Conservation (phyloP, 805 yeast species). For the Candida argentea region DNA sequence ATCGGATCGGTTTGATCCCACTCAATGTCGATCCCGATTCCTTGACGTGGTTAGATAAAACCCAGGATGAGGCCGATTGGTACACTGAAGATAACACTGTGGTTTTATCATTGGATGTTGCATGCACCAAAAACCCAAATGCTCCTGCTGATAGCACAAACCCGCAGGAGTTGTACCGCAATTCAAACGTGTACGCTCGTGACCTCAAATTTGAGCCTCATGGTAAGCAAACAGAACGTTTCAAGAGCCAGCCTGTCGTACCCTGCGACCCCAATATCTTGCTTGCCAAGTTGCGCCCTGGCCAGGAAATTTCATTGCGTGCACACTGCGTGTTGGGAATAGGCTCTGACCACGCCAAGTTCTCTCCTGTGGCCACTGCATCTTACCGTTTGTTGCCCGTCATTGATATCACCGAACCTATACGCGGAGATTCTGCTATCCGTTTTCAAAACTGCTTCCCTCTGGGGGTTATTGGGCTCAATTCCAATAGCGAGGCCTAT, state of each 20-base stretch:
- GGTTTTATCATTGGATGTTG: constrained; percentile 69
- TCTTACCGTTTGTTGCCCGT: constrained; percentile 88
- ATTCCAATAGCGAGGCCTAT: constrained; percentile 56
- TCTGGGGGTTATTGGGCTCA: constrained; percentile 78
- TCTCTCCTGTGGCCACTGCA: constrained; percentile 95
- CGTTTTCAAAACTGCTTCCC: constrained; percentile 88
- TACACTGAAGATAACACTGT: constrained; percentile 86
- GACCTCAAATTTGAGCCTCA: constrained; percentile 88
- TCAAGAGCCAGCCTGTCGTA: constrained; percentile 55
- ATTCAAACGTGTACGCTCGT: constrained; percentile 79
- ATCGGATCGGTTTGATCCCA: constrained; percentile 89
- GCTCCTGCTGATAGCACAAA: constrained; percentile 71
- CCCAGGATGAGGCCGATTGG: constrained; percentile 50
- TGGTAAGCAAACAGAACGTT: constrained; percentile 70
- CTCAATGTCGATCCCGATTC: constrained; percentile 84
- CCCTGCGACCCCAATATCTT: constrained; percentile 85
- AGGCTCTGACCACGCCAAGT: constrained; percentile 95
- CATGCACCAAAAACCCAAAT: constrained; percentile 78
- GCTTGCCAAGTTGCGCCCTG: constrained; percentile 89
- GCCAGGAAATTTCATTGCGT: constrained; percentile 86
- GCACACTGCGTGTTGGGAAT: constrained; percentile 88
- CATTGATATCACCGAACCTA: constrained; percentile 65
- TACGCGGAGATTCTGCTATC: constrained; percentile 64
- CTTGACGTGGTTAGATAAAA: constrained; percentile 70
- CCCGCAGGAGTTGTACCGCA: constrained; percentile 75